Evolutionary conservation across 805 yeast species (phyloP).

Genomic region (Wickerhamiella siamensis): DNA sequence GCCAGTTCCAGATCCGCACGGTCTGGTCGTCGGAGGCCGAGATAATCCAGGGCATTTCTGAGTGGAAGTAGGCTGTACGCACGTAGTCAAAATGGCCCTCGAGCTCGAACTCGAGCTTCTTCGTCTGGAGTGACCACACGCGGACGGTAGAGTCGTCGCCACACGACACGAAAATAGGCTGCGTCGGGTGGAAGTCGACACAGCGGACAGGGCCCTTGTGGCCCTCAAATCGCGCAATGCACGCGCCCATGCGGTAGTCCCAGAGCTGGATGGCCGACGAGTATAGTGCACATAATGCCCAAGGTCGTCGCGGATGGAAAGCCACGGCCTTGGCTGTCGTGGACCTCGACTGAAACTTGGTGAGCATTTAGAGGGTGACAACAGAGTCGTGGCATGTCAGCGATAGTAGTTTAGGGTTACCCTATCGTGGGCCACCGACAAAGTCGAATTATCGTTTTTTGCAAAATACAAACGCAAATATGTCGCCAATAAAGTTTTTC

Average conservation of each 20-base stretch:
- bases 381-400: conserved; percentile 3
- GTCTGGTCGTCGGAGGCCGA: conserved; percentile 97
- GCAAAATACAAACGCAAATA: no score
- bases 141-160: conserved; percentile 93
- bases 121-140: conserved; percentile 88
- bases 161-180: conserved; percentile 91
- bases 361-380: conserved; percentile 15
- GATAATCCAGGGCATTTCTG: conserved; percentile 92
- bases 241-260: conserved; percentile 99
- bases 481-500: no score
- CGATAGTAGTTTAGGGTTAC: no score
- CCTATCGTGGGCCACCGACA: no score
- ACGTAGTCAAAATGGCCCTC: conserved; percentile 92
- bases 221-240: conserved; percentile 91
- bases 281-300: conserved; percentile 89
- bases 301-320: conserved; percentile 88
- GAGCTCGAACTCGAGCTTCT: conserved; percentile 83
- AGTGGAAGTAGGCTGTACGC: conserved; percentile 87
- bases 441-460: no score
- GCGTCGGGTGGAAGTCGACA: conserved; percentile 93
- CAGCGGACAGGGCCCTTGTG: conserved; percentile 98
- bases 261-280: conserved; percentile 98
- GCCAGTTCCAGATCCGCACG: conserved; percentile 99
- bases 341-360: conserved; percentile 86
- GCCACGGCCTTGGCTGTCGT: conserved; percentile 97